Percentiles rank a stretch among this genome's conserved stretches.
phyloP scores from a whole-genome alignment of 2,329 filamentous ascomycete species.

The Diaporthe longicolla region DNA sequence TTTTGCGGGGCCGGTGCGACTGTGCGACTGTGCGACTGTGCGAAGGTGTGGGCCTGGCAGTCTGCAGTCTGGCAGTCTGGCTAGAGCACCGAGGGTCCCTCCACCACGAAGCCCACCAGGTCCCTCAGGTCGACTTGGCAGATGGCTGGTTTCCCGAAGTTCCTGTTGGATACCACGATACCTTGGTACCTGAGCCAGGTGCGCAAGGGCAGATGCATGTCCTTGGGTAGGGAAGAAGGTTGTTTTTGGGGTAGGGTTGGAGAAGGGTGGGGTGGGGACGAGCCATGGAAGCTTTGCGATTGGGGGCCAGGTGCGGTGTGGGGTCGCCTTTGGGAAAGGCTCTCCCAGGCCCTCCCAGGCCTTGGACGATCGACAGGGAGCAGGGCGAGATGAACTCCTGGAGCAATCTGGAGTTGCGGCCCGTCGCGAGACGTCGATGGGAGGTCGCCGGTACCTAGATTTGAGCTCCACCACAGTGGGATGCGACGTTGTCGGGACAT shows the following conservation, averaged over 20 bases:
- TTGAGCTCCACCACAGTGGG: fast-evolving
- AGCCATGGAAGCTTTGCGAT: constrained; percentile 22
- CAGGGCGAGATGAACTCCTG: constrained; percentile 25
- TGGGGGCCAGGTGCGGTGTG: neutral
- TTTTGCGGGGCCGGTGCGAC: constrained; percentile 22
- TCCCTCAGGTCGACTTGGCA: constrained; percentile 19
- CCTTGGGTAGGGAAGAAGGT: neutral
- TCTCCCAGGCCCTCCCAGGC: neutral
- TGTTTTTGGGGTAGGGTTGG: constrained; percentile 13
- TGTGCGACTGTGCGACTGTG: constrained; percentile 25
- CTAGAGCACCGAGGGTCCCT: constrained; percentile 26
- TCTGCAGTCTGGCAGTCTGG: no score
- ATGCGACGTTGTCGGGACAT: neutral
- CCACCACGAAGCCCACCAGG: constrained; percentile 8
- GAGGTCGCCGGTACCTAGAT: neutral
- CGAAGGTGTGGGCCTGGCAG: constrained; percentile 22
- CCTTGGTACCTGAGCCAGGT: constrained; percentile 8
- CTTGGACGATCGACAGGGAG: constrained; percentile 30
- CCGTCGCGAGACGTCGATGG: constrained; percentile 37
- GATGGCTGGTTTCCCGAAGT: constrained; percentile 15
- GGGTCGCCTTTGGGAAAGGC: neutral
- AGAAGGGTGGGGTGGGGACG: neutral
- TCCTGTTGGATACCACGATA: constrained; percentile 29
- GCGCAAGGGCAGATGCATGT: constrained; percentile 24
- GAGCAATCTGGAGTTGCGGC: constrained; percentile 42